phyloP scores from a whole-genome alignment of 257 asterid genomes.

The Scutellaria barbata region DNA sequence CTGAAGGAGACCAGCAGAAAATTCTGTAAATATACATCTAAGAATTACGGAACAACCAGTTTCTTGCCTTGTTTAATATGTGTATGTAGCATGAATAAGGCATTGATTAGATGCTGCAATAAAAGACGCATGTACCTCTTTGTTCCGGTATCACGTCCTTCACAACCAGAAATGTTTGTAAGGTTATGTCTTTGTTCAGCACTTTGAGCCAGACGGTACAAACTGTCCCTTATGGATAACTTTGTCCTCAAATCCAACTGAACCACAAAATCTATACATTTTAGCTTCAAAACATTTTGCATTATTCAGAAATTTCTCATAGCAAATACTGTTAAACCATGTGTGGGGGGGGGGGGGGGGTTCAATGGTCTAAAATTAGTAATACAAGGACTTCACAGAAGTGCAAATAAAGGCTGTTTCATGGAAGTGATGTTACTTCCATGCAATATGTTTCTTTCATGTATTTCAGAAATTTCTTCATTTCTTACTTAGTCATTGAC shows the following conservation, averaged over 20 bases:
- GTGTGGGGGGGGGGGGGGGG: not conserved
- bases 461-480: no score
- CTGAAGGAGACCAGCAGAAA: not conserved
- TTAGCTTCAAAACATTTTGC: constrained; percentile 13
- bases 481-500: no score
- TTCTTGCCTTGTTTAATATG: not conserved
- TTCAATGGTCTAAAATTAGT: not conserved
- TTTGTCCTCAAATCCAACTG: constrained; percentile 86
- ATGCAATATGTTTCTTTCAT: no score
- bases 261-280: constrained; percentile 32
- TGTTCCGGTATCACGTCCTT: constrained; percentile 39
- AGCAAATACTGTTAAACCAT: not conserved
- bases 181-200: constrained; percentile 76
- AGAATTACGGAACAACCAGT: constrained; percentile 6
- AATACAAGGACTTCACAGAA: no score
- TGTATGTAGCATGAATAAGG: no score
- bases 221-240: constrained; percentile 88
- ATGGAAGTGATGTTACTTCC: no score
- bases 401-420: no score
- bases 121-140: constrained; percentile 32
- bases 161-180: constrained; percentile 38
- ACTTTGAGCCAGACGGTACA: constrained; percentile 85
- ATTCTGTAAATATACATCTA: not conserved
- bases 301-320: not conserved
- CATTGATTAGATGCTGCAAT: constrained; percentile 1